Evolutionary conservation across 495 filamentous ascomycete species (phyloP).

Genomic region (Xylaria nigripes): DNA sequence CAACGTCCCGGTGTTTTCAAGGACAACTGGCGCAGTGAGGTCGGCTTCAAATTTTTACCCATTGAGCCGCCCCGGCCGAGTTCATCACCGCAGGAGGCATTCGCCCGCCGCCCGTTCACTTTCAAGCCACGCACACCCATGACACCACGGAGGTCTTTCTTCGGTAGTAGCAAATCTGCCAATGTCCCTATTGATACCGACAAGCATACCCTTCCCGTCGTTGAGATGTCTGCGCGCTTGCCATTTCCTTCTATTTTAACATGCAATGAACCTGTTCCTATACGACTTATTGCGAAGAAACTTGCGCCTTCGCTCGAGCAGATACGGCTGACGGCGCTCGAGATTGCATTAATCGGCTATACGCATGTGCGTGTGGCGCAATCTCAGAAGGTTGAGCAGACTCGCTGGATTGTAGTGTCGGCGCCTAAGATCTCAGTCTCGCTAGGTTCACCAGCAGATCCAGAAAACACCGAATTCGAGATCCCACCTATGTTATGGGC

Average conservation of each 20-base stretch:
- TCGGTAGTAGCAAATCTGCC: conserved; percentile 29
- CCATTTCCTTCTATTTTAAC: conserved; percentile 85
- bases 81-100: conserved; percentile 60
- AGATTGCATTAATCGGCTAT: conserved; percentile 70
- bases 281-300: conserved; percentile 71
- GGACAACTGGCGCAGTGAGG: conserved; percentile 63
- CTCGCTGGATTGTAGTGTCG: conserved; percentile 61
- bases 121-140: conserved; percentile 44
- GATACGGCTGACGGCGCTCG: conserved; percentile 66
- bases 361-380: conserved; percentile 73
- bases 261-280: conserved; percentile 74
- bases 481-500: conserved; percentile 65
- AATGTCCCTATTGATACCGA: neutral
- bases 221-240: conserved; percentile 68
- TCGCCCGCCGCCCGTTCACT: conserved; percentile 69
- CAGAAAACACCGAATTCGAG: conserved; percentile 54
- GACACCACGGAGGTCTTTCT: conserved; percentile 41
- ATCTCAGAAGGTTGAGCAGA: conserved; percentile 53
- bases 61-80: conserved; percentile 78
- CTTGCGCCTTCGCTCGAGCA: conserved; percentile 46
- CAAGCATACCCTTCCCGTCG: conserved; percentile 26
- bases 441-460: conserved; percentile 49
- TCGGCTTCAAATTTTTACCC: conserved; percentile 73
- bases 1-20: conserved; percentile 73
- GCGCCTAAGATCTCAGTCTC: conserved; percentile 56